phyloP scores from a whole-genome alignment of 176 grass and related monocot genomes.

The Eragrostis nindensis region DNA sequence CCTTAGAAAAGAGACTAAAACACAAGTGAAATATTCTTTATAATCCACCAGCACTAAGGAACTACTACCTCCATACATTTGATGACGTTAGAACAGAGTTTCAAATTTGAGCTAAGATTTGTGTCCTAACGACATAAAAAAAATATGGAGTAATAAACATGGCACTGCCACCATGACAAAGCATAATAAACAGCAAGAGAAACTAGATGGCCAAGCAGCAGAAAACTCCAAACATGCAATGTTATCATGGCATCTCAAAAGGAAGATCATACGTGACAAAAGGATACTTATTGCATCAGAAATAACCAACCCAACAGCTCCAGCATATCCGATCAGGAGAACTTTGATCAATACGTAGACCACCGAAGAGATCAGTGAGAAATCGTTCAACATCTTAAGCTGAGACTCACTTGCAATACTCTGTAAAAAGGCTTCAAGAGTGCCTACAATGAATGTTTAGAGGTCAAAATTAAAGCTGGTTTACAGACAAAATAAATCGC shows the following conservation, averaged over 20 bases:
- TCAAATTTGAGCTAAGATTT: too few relatives aligned
- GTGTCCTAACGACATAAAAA: too few relatives aligned
- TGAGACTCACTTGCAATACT: not conserved
- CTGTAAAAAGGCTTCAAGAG: slow-evolving; percentile 11
- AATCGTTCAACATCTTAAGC: slow-evolving; percentile 14
- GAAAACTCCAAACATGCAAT: not conserved
- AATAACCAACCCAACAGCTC: slow-evolving; percentile 4
- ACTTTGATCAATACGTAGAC: slow-evolving; percentile 4
- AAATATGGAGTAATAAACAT: too few relatives aligned
- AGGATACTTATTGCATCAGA: slow-evolving; percentile 5
- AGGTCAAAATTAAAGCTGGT: not conserved
- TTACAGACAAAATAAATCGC: not conserved
- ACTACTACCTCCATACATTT: too few relatives aligned
- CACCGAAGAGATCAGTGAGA: not conserved
- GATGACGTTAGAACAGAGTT: too few relatives aligned
- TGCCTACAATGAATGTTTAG: not conserved
- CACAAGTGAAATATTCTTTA: not conserved
- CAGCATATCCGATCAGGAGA: slow-evolving; percentile 9
- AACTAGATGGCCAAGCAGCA: not conserved
- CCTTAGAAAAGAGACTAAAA: not conserved
- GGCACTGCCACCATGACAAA: not conserved
- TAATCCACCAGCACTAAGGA: not conserved
- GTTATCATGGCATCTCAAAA: not conserved
- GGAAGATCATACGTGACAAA: not conserved
- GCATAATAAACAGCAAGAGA: not conserved